A percentile compares a stretch with the other conserved stretches of the same genome.
These are phyloP conservation scores for Cladophialophora exuberans DNA, from an alignment of 2,329 filamentous ascomycete genomes.

Conservation along the genomic window DNA sequence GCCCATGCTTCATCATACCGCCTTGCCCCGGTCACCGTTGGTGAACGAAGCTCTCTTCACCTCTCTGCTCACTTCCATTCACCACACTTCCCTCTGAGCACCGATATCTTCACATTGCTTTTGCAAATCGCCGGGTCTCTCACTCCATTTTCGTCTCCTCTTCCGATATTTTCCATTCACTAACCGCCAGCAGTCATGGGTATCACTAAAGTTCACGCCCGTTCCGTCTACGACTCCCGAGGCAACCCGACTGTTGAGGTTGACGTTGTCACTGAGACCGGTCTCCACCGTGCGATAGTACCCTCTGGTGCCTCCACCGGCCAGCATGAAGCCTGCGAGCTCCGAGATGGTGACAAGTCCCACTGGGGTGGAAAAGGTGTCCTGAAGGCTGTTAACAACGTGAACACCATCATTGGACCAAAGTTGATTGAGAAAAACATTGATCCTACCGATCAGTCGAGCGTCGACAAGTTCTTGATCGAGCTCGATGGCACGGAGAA, in stretches of 20 bases:
- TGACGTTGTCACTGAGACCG: conserved; percentile 93
- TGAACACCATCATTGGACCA: conserved; percentile 79
- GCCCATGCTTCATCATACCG: conserved; percentile 1
- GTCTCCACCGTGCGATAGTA: conserved; percentile 95
- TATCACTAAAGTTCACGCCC: conserved; percentile 86
- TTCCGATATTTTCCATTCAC: conserved; percentile 22
- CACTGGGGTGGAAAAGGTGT: conserved; percentile 89
- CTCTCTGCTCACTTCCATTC: background rate
- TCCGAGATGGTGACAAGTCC: conserved; percentile 85
- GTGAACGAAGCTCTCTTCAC: conserved; percentile 4
- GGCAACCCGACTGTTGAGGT: conserved; percentile 98
- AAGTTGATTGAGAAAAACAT: conserved; percentile 80
- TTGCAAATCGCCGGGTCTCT: background rate
- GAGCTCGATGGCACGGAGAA: conserved; percentile 71
- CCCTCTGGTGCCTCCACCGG: conserved; percentile 95
- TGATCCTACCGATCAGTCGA: conserved; percentile 84
- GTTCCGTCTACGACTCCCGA: conserved; percentile 98
- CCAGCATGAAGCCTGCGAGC: conserved; percentile 88
- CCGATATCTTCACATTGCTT: background rate
- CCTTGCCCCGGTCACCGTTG: conserved; percentile 4
- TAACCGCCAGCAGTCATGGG: conserved; percentile 62
- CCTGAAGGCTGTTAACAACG: conserved; percentile 81
- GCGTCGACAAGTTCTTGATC: conserved; percentile 82
- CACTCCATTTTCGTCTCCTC: conserved; percentile 1
- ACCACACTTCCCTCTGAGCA: background rate